Percentiles rank a stretch among this genome's conserved stretches.
Evolutionary conservation across 805 yeast species (phyloP).

Genomic region (Ogataea polymorpha): DNA sequence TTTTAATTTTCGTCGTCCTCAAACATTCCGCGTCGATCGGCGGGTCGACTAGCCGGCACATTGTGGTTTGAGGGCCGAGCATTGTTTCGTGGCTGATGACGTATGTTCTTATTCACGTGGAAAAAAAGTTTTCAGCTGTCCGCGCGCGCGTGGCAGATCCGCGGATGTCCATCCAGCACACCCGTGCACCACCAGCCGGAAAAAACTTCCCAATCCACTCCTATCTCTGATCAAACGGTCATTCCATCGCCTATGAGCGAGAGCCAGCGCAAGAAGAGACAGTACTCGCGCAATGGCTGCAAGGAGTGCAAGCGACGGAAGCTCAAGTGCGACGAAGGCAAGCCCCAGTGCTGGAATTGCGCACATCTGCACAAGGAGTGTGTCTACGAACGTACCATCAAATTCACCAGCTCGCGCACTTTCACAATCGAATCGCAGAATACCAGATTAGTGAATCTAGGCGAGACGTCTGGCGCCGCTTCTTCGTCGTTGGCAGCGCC

Average conservation of each 20-base stretch:
- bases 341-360: slow-evolving; percentile 42
- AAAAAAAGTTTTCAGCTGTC: no score
- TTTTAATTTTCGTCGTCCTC: slow-evolving; percentile 4
- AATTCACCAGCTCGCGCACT: slow-evolving; percentile 31
- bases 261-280: slow-evolving; percentile 33
- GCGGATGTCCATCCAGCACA: background rate
- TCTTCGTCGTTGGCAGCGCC: background rate
- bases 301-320: slow-evolving; percentile 43
- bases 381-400: slow-evolving; percentile 34
- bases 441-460: slow-evolving; percentile 15
- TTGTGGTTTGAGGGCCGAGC: background rate
- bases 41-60: background rate
- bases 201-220: slow-evolving; percentile 5
- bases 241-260: slow-evolving; percentile 3
- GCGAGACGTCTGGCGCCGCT: slow-evolving; percentile 1
- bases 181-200: slow-evolving; percentile 9
- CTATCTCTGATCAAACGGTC: background rate
- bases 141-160: no score
- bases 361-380: slow-evolving; percentile 36
- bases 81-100: background rate
- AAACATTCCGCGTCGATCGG: slow-evolving; percentile 12
- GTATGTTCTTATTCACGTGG: background rate
- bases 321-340: slow-evolving; percentile 40
- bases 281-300: slow-evolving; percentile 45
- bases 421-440: slow-evolving; percentile 23